These are phyloP conservation scores for Penicillium atrosanguineum DNA, from an alignment of 495 filamentous ascomycete species.

Conservation along the genomic window DNA sequence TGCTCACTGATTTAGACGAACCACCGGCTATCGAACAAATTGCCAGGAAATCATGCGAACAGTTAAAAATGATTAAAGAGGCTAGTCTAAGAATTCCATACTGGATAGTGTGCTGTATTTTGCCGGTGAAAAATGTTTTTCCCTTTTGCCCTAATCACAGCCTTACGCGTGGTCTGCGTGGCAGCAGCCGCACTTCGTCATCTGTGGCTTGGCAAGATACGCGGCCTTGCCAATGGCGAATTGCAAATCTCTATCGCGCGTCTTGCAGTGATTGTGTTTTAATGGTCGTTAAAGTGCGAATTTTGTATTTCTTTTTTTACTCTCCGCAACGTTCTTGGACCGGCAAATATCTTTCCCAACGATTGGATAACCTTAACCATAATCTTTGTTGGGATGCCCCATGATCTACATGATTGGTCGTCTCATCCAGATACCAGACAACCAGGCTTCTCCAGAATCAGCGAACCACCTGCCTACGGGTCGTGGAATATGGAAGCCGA, in stretches of 20 bases:
- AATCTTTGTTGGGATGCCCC: background rate
- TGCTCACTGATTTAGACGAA: too few relatives aligned
- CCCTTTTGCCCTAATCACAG: too few relatives aligned
- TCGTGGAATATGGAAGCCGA: background rate
- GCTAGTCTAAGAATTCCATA: too few relatives aligned
- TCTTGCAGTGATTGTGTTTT: background rate
- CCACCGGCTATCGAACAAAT: too few relatives aligned
- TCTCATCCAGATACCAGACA: background rate
- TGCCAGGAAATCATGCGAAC: too few relatives aligned
- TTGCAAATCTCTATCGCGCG: background rate
- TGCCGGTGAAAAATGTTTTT: too few relatives aligned
- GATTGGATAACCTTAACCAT: conserved; percentile 1
- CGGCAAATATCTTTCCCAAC: background rate
- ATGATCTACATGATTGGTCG: background rate
- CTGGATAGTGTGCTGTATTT: too few relatives aligned
- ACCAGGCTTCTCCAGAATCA: conserved; percentile 1
- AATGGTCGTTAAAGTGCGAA: background rate
- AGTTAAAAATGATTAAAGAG: too few relatives aligned
- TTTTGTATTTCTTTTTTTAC: background rate
- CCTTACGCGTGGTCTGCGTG: conserved; percentile 1
- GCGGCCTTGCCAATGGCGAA: conserved; percentile 1
- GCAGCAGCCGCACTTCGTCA: background rate
- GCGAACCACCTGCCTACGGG: conserved; percentile 2
- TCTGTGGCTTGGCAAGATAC: conserved; percentile 2
- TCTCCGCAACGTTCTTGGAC: background rate